These are phyloP conservation scores for Avicennia marina DNA, from an alignment of 257 asterid genomes.

Conservation along the genomic window DNA sequence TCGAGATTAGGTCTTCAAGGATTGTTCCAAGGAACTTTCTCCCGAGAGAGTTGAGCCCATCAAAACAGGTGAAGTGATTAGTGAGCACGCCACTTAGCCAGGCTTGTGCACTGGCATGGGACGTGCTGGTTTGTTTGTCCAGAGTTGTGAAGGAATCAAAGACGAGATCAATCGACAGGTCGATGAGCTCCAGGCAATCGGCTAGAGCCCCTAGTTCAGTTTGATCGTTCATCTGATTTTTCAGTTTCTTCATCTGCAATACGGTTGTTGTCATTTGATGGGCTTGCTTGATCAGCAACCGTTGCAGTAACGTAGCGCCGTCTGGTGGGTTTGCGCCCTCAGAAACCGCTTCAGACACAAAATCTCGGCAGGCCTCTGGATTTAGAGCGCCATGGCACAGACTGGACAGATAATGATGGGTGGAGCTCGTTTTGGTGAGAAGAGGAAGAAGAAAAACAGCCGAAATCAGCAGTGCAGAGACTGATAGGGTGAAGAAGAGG, in stretches of 20 bases:
- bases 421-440: background rate
- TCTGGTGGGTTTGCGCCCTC: background rate
- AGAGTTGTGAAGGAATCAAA: constrained; percentile 28
- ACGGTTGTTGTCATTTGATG: constrained; percentile 18
- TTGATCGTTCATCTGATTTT: constrained; percentile 19
- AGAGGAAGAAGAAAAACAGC: constrained; percentile 20
- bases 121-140: background rate
- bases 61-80: constrained; percentile 46
- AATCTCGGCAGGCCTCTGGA: constrained; percentile 24
- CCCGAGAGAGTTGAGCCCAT: constrained; percentile 24
- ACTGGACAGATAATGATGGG: constrained; percentile 1
- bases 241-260: background rate
- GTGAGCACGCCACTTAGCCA: constrained; percentile 55
- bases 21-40: background rate
- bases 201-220: constrained; percentile 25
- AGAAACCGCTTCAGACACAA: constrained; percentile 21
- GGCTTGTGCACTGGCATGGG: constrained; percentile 27
- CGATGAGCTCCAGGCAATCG: constrained; percentile 46
- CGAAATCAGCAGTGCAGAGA: constrained; percentile 13
- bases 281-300: constrained; percentile 24
- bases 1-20: constrained; percentile 24
- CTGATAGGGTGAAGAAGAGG: constrained; percentile 21
- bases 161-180: constrained; percentile 35
- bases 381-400: constrained; percentile 31
- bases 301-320: constrained; percentile 6